Base-by-base conservation (phyloP, 805 yeast species). In the Kodamaea hsintzibuensis region DNA sequence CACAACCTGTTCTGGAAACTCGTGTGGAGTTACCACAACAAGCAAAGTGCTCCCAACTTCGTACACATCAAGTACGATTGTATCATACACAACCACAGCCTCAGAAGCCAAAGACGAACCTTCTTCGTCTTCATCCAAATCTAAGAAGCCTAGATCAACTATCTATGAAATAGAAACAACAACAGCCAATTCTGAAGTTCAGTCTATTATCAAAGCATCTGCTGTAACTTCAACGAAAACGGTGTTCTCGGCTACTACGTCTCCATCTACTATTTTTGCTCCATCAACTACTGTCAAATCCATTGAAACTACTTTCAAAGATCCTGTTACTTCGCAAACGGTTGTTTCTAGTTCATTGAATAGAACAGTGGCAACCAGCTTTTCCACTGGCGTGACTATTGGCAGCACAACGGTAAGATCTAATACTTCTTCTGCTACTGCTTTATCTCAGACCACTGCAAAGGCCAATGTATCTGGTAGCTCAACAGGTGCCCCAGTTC, bases 181-280 rank as follows among this genome's bases (percentile, higher is more conserved):
- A 8, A 64, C 66, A 33, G 60, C 60, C n/a, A 54, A 42, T 18
- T 54, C 59, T n/a, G 43, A 42, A 35, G 33, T 42, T 17, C 30
- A 49, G 12, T 52, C 54, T 6, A 46, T 51, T 27, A 58, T 62
- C 9, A 46, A 56, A 7, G 59, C 60, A 12, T 55, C 64, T 6
- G 73, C 71, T 14, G 60, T 54, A 35, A 67, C 74, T 10, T 67
- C 75, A 0, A 69, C 73, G 3, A 60, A 62, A 5, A 67, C 71
- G 1, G 55, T 71, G 19, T 69, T 60, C 54, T 52, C 50, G 17
- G 70, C 73, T 8, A 59, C 73, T 1, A 57, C 60, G 6, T 61
- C 63, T 2, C 69, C 70, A 9, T 48, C 62, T 9, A 60, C 68
- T 6, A 55, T 61, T 1, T 63, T 55, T 50, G 55, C 50, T 3